Evolutionary conservation across 148 eudicot species (phyloP), one percentile per base, ranked within the genome.

Genomic region (Camellia lanceoleosa): DNA sequence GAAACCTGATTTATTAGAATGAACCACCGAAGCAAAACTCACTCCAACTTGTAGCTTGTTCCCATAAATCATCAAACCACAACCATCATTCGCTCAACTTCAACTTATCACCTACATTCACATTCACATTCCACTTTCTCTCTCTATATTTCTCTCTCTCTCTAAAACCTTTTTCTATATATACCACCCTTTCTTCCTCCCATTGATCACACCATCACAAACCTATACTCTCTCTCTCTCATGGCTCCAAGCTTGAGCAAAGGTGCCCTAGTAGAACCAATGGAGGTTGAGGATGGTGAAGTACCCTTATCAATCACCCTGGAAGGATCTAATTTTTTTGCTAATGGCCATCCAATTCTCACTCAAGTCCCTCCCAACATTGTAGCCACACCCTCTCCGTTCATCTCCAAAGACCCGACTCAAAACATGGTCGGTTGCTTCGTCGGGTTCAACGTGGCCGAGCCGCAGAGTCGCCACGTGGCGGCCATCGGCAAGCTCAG

Each of bases 341-440:
- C 79, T 23, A 76, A 76, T 62, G 69, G 58, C 19, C 69, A 76
- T 23, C 69, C 79, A 19, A 2, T 76, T 20, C 59, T 76, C 69
- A 62, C 79, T 6, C n/a, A 76, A 3, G 79, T 76, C 58, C 79
- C 79, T 19, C 38, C 79, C 9, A 76, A 76, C 42, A 76, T 76
- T 16, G 19, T 14, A 30, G 46, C 69, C 6, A 76, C 78, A 46
- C 78, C 77, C 69, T 61, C 78, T n/a, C 78, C 68, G 0, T 61
- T 76, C 14, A 23, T 76, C 79, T 76, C 79, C 60, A 49, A 77
- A 51, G 69, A 65, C 79, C 3, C 10, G 47, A 16, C 59, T 20
- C 62, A 30, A 16, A 77, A 49, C 42, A 68, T 41, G n/a, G 30
- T 71, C 58, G 58, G 74, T 0, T 71, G 74, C 74, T 71, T 47